Evolutionary conservation across 495 filamentous ascomycete genomes (phyloP).

Genomic region (Aspergillus saccharolyticus): DNA sequence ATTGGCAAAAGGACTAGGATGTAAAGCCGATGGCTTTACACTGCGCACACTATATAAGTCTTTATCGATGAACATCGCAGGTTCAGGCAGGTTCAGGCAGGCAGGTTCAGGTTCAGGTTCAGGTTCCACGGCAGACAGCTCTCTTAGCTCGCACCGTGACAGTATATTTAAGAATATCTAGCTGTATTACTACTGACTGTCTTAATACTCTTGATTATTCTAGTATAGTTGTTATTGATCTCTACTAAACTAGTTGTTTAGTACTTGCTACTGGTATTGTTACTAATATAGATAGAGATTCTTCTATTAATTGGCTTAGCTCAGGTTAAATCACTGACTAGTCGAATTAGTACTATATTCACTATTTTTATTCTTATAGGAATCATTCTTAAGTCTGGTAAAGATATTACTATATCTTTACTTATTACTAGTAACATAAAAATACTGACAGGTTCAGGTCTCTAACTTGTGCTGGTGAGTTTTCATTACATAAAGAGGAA

Average conservation of each 20-base stretch:
- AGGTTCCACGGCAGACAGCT: too few species aligned
- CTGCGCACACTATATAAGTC: too few species aligned
- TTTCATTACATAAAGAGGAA: too few species aligned
- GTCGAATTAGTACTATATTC: neutral
- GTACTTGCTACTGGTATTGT: neutral
- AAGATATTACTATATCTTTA: slow-evolving; percentile 1
- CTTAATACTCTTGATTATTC: neutral
- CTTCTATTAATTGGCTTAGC: neutral
- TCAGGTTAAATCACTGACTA: neutral
- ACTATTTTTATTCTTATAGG: neutral
- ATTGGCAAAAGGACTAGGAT: too few species aligned
- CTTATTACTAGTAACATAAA: neutral
- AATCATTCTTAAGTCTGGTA: neutral
- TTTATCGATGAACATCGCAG: too few species aligned
- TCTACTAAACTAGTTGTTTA: neutral
- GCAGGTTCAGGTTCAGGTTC: too few species aligned
- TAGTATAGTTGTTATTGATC: neutral
- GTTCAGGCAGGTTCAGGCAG: too few species aligned
- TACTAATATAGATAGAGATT: neutral
- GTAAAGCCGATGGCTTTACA: too few species aligned
- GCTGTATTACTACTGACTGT: neutral
- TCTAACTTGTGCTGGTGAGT: too few species aligned
- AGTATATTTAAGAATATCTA: neutral
- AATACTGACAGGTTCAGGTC: too few species aligned
- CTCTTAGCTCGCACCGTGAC: too few species aligned